These are phyloP conservation scores for Phanerodontia chrysosporium DNA, from an alignment of 768 basidiomycete genomes.

Conservation along the genomic window DNA sequence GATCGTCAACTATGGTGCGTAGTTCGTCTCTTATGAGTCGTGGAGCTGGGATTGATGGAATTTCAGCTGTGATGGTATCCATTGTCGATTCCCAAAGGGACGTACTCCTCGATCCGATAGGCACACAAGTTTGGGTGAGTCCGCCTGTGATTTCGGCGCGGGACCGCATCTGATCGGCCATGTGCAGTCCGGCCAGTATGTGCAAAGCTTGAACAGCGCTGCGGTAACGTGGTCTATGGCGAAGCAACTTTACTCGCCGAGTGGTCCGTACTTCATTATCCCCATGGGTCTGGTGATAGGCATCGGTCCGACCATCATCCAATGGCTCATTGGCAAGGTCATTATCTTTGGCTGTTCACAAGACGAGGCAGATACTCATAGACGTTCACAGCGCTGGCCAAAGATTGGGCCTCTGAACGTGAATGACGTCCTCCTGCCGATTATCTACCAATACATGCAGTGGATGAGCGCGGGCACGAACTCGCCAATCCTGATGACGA, in stretches of 20 bases:
- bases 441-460: constrained; percentile 43
- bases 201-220: constrained; percentile 50
- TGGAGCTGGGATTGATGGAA: constrained; percentile 26
- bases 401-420: constrained; percentile 49
- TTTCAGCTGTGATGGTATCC: constrained; percentile 46
- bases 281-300: constrained; percentile 53
- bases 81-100: constrained; percentile 51
- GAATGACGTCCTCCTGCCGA: constrained; percentile 47
- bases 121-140: constrained; percentile 54
- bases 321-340: constrained; percentile 53
- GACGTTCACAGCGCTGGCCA: constrained; percentile 44
- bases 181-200: constrained; percentile 35
- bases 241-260: constrained; percentile 49
- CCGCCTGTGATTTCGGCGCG: neutral
- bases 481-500: constrained; percentile 40
- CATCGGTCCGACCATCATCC: constrained; percentile 45
- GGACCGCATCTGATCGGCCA: too few relatives aligned
- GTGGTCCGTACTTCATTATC: constrained; percentile 53
- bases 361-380: neutral
- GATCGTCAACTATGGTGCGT: constrained; percentile 33
- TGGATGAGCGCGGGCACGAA: constrained; percentile 55
- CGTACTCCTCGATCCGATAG: constrained; percentile 44
- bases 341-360: neutral
- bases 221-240: constrained; percentile 65
- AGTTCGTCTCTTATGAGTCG: neutral